Evolutionary conservation across 495 filamentous ascomycete genomes (phyloP).

Genomic region (Aspergillus carlsbadensis): DNA sequence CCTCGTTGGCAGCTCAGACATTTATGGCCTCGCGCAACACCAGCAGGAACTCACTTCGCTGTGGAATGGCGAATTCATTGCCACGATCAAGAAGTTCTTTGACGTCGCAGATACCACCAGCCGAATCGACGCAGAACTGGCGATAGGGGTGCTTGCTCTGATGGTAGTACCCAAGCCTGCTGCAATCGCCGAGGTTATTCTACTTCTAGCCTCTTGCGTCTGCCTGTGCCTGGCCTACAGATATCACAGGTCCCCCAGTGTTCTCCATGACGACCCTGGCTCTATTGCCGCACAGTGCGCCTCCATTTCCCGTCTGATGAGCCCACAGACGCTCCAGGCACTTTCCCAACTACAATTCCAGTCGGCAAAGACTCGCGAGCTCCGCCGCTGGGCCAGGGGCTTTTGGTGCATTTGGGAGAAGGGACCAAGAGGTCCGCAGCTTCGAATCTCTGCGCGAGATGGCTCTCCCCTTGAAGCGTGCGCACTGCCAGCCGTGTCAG

Average conservation of each 20-base stretch:
- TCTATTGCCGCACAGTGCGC: conserved; percentile 22
- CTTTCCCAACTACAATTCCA: conserved; percentile 10
- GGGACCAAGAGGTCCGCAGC: not conserved
- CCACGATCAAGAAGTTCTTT: conserved; percentile 21
- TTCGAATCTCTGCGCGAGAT: conserved; percentile 15
- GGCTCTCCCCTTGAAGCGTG: not conserved
- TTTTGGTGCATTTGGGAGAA: conserved; percentile 23
- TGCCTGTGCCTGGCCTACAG: conserved; percentile 1
- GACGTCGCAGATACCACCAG: conserved; percentile 4
- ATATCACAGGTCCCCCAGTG: conserved; percentile 5
- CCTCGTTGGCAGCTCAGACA: not conserved
- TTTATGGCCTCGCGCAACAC: conserved; percentile 2
- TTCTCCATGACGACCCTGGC: conserved; percentile 10
- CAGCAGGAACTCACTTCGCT: conserved; percentile 1
- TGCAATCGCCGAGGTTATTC: conserved; percentile 13
- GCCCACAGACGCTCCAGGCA: not conserved
- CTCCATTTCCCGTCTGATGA: conserved; percentile 15
- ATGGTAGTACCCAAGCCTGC: conserved; percentile 16
- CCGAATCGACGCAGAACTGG: conserved; percentile 5
- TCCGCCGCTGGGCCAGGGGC: conserved; percentile 19
- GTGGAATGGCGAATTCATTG: conserved; percentile 26
- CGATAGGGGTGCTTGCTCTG: conserved; percentile 4
- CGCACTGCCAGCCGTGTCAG: not conserved
- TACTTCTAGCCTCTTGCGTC: not conserved
- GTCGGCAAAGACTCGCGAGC: conserved; percentile 20